Conservation (phyloP, 108 stramenopile genomes). For the Chaetoceros muelleri region DNA sequence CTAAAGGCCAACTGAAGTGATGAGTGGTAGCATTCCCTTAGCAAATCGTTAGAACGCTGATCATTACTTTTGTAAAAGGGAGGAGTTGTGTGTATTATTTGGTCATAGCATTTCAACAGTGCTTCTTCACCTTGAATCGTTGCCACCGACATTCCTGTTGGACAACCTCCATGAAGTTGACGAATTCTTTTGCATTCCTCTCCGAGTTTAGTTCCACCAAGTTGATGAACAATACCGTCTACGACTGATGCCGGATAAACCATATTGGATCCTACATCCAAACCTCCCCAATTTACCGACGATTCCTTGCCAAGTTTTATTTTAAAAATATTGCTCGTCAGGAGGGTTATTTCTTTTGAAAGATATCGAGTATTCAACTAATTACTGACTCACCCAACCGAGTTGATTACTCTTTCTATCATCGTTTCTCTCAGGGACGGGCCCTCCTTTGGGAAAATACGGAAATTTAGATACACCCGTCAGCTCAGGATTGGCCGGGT, state of each 20-base stretch:
- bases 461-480: slow-evolving; percentile 59
- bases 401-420: no score
- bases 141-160: slow-evolving; percentile 34
- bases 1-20: neutral
- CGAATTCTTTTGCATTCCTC: slow-evolving; percentile 11
- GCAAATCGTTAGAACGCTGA: neutral
- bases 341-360: no score
- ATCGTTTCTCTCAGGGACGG: neutral
- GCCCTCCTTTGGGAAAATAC: slow-evolving; percentile 42
- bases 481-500: slow-evolving; percentile 54
- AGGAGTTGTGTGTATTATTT: slow-evolving; percentile 24
- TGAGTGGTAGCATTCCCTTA: neutral
- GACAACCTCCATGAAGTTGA: slow-evolving; percentile 11
- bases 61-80: neutral
- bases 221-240: slow-evolving; percentile 69
- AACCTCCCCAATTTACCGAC: slow-evolving; percentile 49
- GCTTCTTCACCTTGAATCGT: slow-evolving; percentile 24
- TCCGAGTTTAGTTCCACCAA: slow-evolving; percentile 42
- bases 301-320: neutral
- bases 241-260: slow-evolving; percentile 49
- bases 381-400: neutral
- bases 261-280: slow-evolving; percentile 71
- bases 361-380: no score
- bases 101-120: slow-evolving; percentile 20
- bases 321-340: no score